Base-by-base conservation (phyloP, 129 eudicot genomes). In the Scalesia atractyloides region DNA sequence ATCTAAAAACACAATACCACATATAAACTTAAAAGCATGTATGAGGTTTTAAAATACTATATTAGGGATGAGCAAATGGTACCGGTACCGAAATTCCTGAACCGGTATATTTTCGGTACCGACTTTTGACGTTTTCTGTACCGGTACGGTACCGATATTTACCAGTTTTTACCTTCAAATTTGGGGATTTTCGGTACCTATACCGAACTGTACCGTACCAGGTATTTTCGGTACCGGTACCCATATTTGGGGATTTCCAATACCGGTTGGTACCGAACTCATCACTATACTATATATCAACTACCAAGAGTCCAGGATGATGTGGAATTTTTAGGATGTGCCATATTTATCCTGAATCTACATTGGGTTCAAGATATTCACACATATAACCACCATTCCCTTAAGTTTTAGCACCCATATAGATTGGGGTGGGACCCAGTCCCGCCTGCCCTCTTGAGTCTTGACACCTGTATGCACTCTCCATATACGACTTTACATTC, bases 381-480 rank as follows among this genome's bases (percentile, higher is more conserved):
- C n/a, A n/a, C 30, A 20, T 37, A 37, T 2, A 71, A 16, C 12
- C 7, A 7, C 43, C 66, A 15, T 56, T 41, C 5, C 43, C 53
- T 52, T 59, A 72, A 5, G 20, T 37, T 52, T 11, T 52, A 33
- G 12, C 17, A 69, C 63, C 63, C 24, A 66, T 66, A 34, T 66
- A 48, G 70, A 44, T 8, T 46, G 10, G 17, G 33, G 37, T 13
- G 10, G 72, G 43, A 68, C 54, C 60, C 60, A 49, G 58, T 49
- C 54, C 73, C 73, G 49, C 26, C 58, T 48, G 60, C 60, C 34
- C 17, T 52, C 53, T 48, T 58, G 9, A 68, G 17, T 52, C 53
- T 48, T 24, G 39, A 68, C 59, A 59, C 73, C 59, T 22, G n/a
- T 50, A 68, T 49, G 73, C 73, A 68, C 61, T 26, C 73, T 50